Conservation (phyloP, 768 basidiomycete genomes). For the Dioszegia aurantiaca region DNA sequence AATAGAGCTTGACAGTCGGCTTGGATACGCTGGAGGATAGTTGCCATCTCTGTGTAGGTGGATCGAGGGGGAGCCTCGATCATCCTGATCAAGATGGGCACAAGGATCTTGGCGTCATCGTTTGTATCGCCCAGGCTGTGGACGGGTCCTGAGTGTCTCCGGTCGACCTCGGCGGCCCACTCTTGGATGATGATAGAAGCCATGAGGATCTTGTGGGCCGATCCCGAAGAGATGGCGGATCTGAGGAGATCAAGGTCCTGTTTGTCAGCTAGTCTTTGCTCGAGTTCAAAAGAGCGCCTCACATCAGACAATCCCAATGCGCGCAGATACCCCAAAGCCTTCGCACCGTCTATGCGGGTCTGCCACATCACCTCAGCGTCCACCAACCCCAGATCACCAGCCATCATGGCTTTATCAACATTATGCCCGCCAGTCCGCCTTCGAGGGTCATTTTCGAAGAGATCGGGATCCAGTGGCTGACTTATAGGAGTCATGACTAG, state of each 20-base stretch:
- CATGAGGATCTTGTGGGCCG: conserved; percentile 86
- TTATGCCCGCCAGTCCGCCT: conserved; percentile 64
- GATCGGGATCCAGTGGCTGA: conserved; percentile 64
- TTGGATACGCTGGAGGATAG: conserved; percentile 73
- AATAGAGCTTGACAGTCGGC: conserved; percentile 74
- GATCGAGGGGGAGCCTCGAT: conserved; percentile 72
- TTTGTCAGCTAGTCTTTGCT: conserved; percentile 8
- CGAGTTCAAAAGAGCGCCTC: background rate
- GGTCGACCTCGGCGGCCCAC: conserved; percentile 65
- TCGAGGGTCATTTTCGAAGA: conserved; percentile 63
- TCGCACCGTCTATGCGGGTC: conserved; percentile 73
- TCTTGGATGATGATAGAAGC: conserved; percentile 83
- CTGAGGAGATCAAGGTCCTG: conserved; percentile 69
- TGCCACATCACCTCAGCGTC: conserved; percentile 71
- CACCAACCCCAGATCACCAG: conserved; percentile 82
- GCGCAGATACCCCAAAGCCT: conserved; percentile 61
- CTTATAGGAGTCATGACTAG: conserved; percentile 88
- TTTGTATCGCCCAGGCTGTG: conserved; percentile 5
- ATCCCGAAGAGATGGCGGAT: conserved; percentile 79
- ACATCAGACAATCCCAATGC: conserved; percentile 5
- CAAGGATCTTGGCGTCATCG: conserved; percentile 58
- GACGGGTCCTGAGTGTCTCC: conserved; percentile 32
- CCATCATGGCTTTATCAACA: conserved; percentile 92
- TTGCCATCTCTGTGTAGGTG: conserved; percentile 87
- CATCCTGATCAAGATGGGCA: conserved; percentile 65